Conservation (phyloP, 2,329 filamentous ascomycete species). For the Ceratocystis eucalypticola region DNA sequence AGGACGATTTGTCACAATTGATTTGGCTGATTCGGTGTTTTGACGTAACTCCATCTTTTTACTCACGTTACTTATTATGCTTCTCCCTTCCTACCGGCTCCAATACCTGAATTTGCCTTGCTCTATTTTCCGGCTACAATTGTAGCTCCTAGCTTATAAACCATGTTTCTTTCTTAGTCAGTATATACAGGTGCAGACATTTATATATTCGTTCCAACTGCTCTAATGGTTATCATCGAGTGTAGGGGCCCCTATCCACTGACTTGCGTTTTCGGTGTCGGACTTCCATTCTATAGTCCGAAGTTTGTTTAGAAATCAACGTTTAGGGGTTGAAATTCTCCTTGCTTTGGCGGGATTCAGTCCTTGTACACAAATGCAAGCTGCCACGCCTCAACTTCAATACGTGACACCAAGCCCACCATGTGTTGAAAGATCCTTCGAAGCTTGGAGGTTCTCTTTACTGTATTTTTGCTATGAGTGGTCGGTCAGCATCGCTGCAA, state of each 20-base stretch:
- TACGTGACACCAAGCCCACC: background rate
- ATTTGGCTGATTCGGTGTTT: background rate
- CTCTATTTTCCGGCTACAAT: background rate
- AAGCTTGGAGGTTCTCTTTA: background rate
- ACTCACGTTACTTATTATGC: background rate
- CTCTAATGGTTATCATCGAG: background rate
- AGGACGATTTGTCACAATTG: background rate
- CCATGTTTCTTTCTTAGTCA: too few relatives aligned
- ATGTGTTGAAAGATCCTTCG: background rate
- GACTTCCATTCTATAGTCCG: slow-evolving; percentile 15
- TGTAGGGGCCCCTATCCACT: background rate
- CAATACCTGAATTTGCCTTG: background rate
- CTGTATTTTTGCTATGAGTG: background rate
- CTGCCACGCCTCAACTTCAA: background rate
- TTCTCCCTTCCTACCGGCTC: background rate
- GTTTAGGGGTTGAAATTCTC: background rate
- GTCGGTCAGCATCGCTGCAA: slow-evolving; percentile 9
- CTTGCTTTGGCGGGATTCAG: background rate
- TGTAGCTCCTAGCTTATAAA: too few relatives aligned
- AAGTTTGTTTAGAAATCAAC: background rate
- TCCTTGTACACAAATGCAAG: background rate
- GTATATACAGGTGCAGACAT: too few relatives aligned
- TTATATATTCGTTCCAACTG: background rate
- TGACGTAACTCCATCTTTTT: background rate
- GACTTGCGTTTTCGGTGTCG: slow-evolving; percentile 1